Evolutionary conservation across 345 rosid species (phyloP), one percentile per base, ranked within the genome.

Genomic region (Aquilaria yunnanensis): DNA sequence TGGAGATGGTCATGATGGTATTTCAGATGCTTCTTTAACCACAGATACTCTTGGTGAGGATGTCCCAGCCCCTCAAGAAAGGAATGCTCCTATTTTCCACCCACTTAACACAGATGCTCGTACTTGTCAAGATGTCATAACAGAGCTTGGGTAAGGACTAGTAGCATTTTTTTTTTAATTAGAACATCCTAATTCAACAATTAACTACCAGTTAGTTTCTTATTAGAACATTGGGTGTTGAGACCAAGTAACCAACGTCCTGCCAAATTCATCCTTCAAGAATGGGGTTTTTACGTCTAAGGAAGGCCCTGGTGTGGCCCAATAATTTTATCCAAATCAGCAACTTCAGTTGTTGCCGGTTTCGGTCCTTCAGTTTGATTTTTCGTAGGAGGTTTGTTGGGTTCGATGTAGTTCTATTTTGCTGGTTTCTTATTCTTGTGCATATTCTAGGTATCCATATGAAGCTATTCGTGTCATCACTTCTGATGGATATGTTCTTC

Each of bases 41-140:
- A 77, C 85, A 10, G 72, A 90, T 37, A 88, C 80, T 54, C 78
- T 85, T 68, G 96, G 95, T 70, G 89, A 79, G 47, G 23, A 57
- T 59, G 74, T 86, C 83, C 89, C 97, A 62, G 56, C 78, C 68
- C 74, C 60, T 62, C 73, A 65, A 48, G 88, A 85, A 78, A 84
- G 74, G 63, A 77, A 76, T 34, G 43, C 80, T 32, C 76, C 80
- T 31, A 77, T 84, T 62, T 72, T 76, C 59, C 82, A 84, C 60
- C 68, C 90, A 65, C 76, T 94, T 75, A 94, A 94, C 67, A 90
- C 96, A 47, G 99, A 94, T 71, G 88, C 89, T 54, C 82, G 99
- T 54, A 94, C 99, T 47, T 90, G 97, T 73, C 83, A 77, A 78
- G 99, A 94, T 81, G 91, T 94, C 53, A 94, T 94, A 70, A 88